These are phyloP conservation scores for Sporisorium graminicola DNA, from an alignment of 1,284 basidiomycete genomes.

Conservation along the genomic window DNA sequence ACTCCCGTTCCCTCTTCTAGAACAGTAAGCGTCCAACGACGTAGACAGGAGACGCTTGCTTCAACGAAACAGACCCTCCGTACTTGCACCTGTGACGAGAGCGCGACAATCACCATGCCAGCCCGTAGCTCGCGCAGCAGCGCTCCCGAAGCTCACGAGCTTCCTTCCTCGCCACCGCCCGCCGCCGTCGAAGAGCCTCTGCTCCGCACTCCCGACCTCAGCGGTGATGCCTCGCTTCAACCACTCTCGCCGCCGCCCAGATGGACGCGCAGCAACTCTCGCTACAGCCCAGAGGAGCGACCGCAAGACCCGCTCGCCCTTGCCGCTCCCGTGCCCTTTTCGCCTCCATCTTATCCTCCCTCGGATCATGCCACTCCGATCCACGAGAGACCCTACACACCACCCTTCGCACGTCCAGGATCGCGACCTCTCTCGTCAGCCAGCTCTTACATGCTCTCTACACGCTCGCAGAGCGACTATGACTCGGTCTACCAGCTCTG, in stretches of 20 bases:
- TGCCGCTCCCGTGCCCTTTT: slow-evolving; percentile 3
- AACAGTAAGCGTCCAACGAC: too few relatives aligned
- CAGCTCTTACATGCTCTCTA: slow-evolving; percentile 46
- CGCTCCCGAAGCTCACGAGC: slow-evolving; percentile 23
- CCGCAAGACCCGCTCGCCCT: slow-evolving; percentile 9
- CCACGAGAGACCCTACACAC: slow-evolving; percentile 27
- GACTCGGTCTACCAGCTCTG: slow-evolving; percentile 56
- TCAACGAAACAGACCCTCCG: neutral
- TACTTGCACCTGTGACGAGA: neutral
- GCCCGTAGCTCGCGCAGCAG: slow-evolving; percentile 11
- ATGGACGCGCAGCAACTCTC: slow-evolving; percentile 27
- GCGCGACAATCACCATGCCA: slow-evolving; percentile 9
- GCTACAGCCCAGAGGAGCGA: slow-evolving; percentile 18
- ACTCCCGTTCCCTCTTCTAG: neutral
- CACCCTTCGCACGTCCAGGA: slow-evolving; percentile 18
- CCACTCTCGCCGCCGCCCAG: slow-evolving; percentile 19
- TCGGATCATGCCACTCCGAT: slow-evolving; percentile 9
- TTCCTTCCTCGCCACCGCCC: slow-evolving; percentile 25
- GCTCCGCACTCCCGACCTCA: slow-evolving; percentile 25
- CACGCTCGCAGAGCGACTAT: slow-evolving; percentile 47
- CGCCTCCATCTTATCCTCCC: slow-evolving; percentile 17
- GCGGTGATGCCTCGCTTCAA: slow-evolving; percentile 27
- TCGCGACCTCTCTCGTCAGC: slow-evolving; percentile 29
- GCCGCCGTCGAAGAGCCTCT: slow-evolving; percentile 26
- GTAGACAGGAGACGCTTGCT: neutral